Evolutionary conservation across 139 green algal species (phyloP).

Genomic region (Tetradesmus lagerheimii): DNA sequence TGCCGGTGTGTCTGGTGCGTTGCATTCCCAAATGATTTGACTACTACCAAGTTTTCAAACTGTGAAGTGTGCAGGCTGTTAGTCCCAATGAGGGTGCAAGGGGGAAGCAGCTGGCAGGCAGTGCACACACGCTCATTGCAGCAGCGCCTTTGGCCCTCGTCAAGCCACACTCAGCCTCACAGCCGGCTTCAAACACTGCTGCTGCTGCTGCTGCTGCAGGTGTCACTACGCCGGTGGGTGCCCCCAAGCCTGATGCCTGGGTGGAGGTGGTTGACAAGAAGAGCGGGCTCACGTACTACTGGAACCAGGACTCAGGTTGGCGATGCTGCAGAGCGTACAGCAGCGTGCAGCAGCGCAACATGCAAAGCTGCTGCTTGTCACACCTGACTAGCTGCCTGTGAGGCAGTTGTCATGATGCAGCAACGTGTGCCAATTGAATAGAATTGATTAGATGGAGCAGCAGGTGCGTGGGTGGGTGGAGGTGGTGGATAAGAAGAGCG

Average conservation of each 20-base stretch:
- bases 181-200: not conserved
- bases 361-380: not conserved
- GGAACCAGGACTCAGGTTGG: conserved; percentile 39
- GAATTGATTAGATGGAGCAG: too few species aligned
- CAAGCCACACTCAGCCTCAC: not conserved
- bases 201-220: conserved; percentile 16
- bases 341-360: not conserved
- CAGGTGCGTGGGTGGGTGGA: too few species aligned
- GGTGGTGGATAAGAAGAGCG: not conserved
- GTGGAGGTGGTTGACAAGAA: not conserved
- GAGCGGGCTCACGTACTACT: conserved; percentile 1
- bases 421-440: too few species aligned
- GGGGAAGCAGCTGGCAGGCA: not conserved
- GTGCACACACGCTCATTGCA: not conserved
- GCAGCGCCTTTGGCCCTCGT: too few species aligned
- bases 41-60: too few species aligned
- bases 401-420: too few species aligned
- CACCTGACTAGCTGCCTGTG: too few species aligned
- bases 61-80: too few species aligned
- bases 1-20: not conserved
- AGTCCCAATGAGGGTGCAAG: too few species aligned
- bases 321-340: not conserved
- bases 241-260: conserved; percentile 38
- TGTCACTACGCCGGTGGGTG: conserved; percentile 28
- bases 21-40: too few species aligned